Evolutionary conservation across 2,329 filamentous ascomycete genomes (phyloP), one percentile per base, ranked within the genome.

Genomic region (Cadophora sp.): DNA sequence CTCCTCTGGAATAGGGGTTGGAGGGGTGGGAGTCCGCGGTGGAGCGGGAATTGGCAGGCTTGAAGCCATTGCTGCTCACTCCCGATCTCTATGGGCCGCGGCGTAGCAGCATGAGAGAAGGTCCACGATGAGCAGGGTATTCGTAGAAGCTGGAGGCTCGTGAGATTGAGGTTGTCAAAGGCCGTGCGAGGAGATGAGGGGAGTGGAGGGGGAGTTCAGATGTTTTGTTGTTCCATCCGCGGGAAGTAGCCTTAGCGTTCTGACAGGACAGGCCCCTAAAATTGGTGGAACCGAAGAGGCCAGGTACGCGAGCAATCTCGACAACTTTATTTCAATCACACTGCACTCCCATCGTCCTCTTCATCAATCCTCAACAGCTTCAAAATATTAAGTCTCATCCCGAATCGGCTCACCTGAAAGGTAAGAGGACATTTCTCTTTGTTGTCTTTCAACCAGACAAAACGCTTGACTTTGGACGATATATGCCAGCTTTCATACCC

Each of bases 1-100:
- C 74, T 71, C 84, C 64, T 83, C 81, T n/a, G 75, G 74, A 59
- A 78, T 76, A 68, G 79, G 76, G 74, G 85, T 83, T 70, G 88
- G 88, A 71, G 88, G 89, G 73, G 89, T 89, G 14, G 88, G 88
- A 39, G 89, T 89, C 72, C 86, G 83, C 65, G 89, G 88, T 68
- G 87, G 87, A 50, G 84, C 78, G 66, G 86, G 86, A 69, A 88
- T 83, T 61, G 87, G 84, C 70, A 87, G 81, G 71, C 81, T 81
- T 66, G 86, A 83, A 70, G 86, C 86, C 88, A 90, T 91, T 16
- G 65, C 66, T 61, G 47, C 55, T 58, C 33, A 58, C 36, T 58
- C 55, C n/a, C 45, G 59, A 56, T 61, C 51, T 66, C 48, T 70
- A 68, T 51, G 39, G 66, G 45, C 18, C 9, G 69, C 27, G 47